phyloP scores from a whole-genome alignment of 2,329 filamentous ascomycete species.

The Aspergillus fijiensis region DNA sequence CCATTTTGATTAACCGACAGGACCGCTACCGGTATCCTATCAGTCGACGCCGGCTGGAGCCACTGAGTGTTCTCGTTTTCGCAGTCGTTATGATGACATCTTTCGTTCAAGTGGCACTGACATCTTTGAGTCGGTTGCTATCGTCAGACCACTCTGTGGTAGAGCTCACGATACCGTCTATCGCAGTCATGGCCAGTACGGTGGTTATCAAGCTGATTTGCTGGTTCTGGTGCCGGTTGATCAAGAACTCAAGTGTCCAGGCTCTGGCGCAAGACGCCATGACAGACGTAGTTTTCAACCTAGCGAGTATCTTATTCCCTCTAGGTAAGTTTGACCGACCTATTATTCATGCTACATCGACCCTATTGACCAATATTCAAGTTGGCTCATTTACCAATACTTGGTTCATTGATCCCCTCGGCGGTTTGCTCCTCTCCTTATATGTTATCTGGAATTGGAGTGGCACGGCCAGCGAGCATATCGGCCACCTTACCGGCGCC shows the following conservation, averaged over 20 bases:
- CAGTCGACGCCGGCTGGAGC: conserved; percentile 62
- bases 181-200: conserved; percentile 77
- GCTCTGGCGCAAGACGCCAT: conserved; percentile 69
- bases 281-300: conserved; percentile 87
- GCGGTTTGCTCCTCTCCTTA: conserved; percentile 60
- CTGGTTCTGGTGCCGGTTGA: conserved; percentile 84
- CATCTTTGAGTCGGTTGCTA: conserved; percentile 58
- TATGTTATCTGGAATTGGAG: conserved; percentile 63
- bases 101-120: conserved; percentile 61
- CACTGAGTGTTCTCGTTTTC: conserved; percentile 65
- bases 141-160: conserved; percentile 66
- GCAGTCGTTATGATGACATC: conserved; percentile 67
- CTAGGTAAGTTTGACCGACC: conserved; percentile 46
- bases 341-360: neutral
- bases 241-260: conserved; percentile 83
- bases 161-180: conserved; percentile 69
- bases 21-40: conserved; percentile 65
- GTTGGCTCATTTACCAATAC: conserved; percentile 38
- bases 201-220: conserved; percentile 78
- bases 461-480: conserved; percentile 61
- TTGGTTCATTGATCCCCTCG: conserved; percentile 63
- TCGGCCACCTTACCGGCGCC: conserved; percentile 62
- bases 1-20: conserved; percentile 58
- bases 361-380: conserved; percentile 3
- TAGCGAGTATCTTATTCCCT: conserved; percentile 83